Evolutionary conservation across 1,284 basidiomycete species (phyloP), one percentile per base, ranked within the genome.

Genomic region (Pascua guehoae): DNA sequence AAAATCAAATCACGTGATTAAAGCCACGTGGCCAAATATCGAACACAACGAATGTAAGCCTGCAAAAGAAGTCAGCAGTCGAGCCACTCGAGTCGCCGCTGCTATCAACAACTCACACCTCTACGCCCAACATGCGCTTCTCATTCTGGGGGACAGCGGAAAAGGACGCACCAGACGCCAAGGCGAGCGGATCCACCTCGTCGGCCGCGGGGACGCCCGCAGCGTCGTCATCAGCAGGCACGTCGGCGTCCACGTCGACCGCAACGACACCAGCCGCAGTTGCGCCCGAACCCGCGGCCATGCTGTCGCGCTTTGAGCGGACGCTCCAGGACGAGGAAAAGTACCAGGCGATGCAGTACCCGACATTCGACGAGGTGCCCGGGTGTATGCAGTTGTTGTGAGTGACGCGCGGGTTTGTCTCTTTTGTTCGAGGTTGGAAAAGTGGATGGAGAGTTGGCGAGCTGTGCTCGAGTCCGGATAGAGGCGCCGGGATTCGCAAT

Each of bases 351-450:
- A 51, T 60, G 32, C 70, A 74, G 60, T 77, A 90, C 69, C 89
- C 89, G 8, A 86, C 84, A 0, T 72, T 83, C 12, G 86, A 86
- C n/a, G 89, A 92, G 56, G 83, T 90, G 24, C 91, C 91, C 16
- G 81, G 83, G 61, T 94, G 91, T 73, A 84, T 89, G 78, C 83
- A 79, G 53, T 78, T 89, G 14, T 85, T 93, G 76, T 78, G 61
- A 64, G 76, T 70, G 24, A 2, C 18, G 12, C 12, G n/a, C 40
- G 41, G 16, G 9, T 24, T 18, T 47, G 51, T 24, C 47, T 32
- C 24, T 32, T 32, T 32, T 32, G 24, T 32, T 32, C 24, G 24
- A 32, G 24, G 24, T 32, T 32, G 24, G 24, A 32, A 7, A 7
- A 4, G 24, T n/a, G 24, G 24, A 32, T 32, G 7, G 24, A 32